Conservation (phyloP, 106 monocot genomes). For the Xerophyta viscosa region DNA sequence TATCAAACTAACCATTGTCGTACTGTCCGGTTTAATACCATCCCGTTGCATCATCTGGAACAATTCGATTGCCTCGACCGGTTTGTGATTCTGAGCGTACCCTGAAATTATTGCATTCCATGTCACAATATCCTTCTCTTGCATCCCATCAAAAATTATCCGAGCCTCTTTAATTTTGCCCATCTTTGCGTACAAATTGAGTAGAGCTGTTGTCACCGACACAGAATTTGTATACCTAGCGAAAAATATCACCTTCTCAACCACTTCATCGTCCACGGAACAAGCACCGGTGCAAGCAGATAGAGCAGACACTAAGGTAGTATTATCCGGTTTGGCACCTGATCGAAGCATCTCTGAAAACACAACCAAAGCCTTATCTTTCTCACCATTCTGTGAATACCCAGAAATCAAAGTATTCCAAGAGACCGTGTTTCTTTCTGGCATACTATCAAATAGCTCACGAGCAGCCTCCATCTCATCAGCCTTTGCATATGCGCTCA, state of each 20-base stretch:
- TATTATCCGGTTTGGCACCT: slow-evolving; percentile 17
- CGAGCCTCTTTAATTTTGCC: slow-evolving; percentile 32
- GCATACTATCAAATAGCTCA: slow-evolving; percentile 29
- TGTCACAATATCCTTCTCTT: slow-evolving; percentile 38
- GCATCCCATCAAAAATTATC: slow-evolving; percentile 30
- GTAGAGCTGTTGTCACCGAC: slow-evolving; percentile 40
- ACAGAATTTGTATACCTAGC: slow-evolving; percentile 15
- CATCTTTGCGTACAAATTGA: slow-evolving; percentile 34
- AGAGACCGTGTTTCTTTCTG: slow-evolving; percentile 21
- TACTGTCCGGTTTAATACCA: slow-evolving; percentile 24
- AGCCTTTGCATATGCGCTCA: slow-evolving; percentile 19
- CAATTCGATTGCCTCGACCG: slow-evolving; percentile 32
- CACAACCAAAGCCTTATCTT: slow-evolving; percentile 17
- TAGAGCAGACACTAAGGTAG: slow-evolving; percentile 18
- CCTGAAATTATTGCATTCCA: slow-evolving; percentile 70
- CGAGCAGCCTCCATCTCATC: slow-evolving; percentile 14
- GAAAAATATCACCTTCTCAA: slow-evolving; percentile 17
- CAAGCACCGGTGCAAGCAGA: slow-evolving; percentile 23
- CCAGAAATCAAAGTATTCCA: slow-evolving; percentile 52
- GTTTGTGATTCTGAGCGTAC: slow-evolving; percentile 26
- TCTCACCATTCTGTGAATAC: slow-evolving; percentile 23
- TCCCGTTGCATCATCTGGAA: slow-evolving; percentile 38
- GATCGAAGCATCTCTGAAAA: slow-evolving; percentile 34
- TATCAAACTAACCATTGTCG: slow-evolving; percentile 42
- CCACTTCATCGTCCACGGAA: slow-evolving; percentile 7